phyloP scores from a whole-genome alignment of 2,329 filamentous ascomycete genomes.

The Pseudogymnoascus sp. region DNA sequence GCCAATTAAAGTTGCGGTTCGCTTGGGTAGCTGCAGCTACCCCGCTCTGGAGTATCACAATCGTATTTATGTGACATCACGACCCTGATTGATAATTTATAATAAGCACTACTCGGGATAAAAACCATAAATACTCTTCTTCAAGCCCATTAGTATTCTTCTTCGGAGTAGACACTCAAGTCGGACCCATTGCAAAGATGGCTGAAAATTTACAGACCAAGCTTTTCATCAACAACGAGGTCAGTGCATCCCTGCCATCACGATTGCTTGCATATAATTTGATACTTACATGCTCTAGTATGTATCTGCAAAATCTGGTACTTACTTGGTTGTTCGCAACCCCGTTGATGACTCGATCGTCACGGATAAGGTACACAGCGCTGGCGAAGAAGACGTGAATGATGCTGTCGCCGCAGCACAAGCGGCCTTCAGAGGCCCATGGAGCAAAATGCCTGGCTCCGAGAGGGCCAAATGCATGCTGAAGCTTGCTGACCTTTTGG shows the following conservation, averaged over 20 bases:
- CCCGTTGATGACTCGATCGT: constrained; percentile 40
- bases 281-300: constrained; percentile 9
- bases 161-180: background rate
- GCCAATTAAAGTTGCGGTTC: background rate
- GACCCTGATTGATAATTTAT: background rate
- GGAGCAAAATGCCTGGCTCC: constrained; percentile 23
- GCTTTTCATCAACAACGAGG: constrained; percentile 43
- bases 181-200: background rate
- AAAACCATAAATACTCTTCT: background rate
- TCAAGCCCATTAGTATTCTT: background rate
- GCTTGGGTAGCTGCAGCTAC: background rate
- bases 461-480: constrained; percentile 42
- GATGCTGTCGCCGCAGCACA: constrained; percentile 41
- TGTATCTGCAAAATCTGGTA: constrained; percentile 11
- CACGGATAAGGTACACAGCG: constrained; percentile 19
- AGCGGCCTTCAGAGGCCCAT: constrained; percentile 34
- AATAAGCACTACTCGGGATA: background rate
- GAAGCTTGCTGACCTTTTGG: constrained; percentile 58
- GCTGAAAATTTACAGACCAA: constrained; percentile 2
- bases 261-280: background rate
- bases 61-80: too few species aligned
- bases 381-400: constrained; percentile 34
- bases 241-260: constrained; percentile 14
- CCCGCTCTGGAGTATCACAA: background rate
- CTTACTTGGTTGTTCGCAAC: constrained; percentile 24